Evolutionary conservation across 257 asterid genomes (phyloP).

Genomic region (Perilla frutescens): DNA sequence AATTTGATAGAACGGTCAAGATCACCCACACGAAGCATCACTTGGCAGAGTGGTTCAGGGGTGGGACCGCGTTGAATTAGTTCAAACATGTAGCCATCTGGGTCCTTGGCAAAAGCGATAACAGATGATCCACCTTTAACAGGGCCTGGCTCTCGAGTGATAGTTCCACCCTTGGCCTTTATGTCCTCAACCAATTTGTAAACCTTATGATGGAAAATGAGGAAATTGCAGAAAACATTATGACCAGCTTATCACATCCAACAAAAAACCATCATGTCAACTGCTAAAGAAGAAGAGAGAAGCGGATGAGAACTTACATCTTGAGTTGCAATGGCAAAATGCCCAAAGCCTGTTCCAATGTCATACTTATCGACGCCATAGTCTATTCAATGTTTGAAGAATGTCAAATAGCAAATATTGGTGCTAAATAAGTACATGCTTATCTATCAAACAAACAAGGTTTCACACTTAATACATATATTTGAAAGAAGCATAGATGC

Average conservation of each 20-base stretch:
- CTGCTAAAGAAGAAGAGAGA: conserved; percentile 5
- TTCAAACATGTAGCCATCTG: conserved; percentile 95
- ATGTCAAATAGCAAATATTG: conserved; percentile 29
- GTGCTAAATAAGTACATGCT: conserved; percentile 2
- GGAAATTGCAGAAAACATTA: conserved; percentile 23
- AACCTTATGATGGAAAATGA: conserved; percentile 54
- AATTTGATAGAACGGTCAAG: conserved; percentile 95
- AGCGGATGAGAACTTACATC: conserved; percentile 63
- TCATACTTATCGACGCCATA: conserved; percentile 92
- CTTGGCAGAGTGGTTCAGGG: conserved; percentile 99
- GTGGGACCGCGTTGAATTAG: conserved; percentile 88
- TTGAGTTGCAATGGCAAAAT: conserved; percentile 91
- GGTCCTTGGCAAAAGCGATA: conserved; percentile 97
- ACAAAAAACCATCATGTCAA: conserved; percentile 9
- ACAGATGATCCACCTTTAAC: conserved; percentile 93
- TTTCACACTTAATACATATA: not conserved
- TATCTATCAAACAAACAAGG: too few species aligned
- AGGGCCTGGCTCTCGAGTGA: conserved; percentile 98
- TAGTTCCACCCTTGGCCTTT: conserved; percentile 90
- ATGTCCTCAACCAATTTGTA: conserved; percentile 84
- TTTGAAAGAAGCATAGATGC: conserved; percentile 5
- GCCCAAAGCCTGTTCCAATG: conserved; percentile 95
- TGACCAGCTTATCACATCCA: conserved; percentile 11
- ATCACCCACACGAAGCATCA: conserved; percentile 99
- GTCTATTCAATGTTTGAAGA: conserved; percentile 54